phyloP scores from a whole-genome alignment of 73 alveolate genomes.

The Paraurostyla sp. region DNA sequence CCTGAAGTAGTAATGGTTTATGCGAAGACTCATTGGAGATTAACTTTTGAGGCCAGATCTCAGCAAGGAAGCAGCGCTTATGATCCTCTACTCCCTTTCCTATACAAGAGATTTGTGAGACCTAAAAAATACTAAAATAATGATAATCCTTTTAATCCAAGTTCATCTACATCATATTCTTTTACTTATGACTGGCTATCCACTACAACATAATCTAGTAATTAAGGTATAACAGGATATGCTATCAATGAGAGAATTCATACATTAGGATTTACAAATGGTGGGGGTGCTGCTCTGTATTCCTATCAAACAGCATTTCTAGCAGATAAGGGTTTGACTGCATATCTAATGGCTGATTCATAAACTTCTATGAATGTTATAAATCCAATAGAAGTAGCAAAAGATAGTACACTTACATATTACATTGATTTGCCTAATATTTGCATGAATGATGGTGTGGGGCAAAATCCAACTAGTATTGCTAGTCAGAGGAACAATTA shows the following conservation, averaged over 20 bases:
- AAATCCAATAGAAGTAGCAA: neutral
- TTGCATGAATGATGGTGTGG: neutral
- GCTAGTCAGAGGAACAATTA: neutral
- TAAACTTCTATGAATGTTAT: neutral
- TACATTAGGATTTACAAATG: neutral
- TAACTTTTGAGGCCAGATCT: slow-evolving; percentile 27
- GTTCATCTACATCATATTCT: neutral
- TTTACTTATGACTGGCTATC: neutral
- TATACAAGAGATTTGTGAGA: slow-evolving; percentile 22
- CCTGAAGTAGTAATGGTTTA: neutral
- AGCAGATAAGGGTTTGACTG: neutral
- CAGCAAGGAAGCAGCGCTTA: neutral
- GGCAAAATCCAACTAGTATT: neutral
- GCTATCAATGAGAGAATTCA: neutral
- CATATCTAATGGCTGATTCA: slow-evolving; percentile 1
- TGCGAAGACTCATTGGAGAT: slow-evolving; percentile 46
- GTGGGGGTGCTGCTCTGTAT: neutral
- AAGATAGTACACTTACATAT: neutral
- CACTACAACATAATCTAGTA: neutral
- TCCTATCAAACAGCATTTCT: neutral
- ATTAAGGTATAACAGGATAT: neutral
- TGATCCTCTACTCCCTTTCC: neutral
- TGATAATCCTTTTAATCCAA: neutral
- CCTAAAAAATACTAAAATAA: slow-evolving; percentile 39
- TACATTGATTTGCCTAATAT: neutral